Evolutionary conservation across 108 stramenopile species (phyloP).

Genomic region (Thalassiosira profunda): DNA sequence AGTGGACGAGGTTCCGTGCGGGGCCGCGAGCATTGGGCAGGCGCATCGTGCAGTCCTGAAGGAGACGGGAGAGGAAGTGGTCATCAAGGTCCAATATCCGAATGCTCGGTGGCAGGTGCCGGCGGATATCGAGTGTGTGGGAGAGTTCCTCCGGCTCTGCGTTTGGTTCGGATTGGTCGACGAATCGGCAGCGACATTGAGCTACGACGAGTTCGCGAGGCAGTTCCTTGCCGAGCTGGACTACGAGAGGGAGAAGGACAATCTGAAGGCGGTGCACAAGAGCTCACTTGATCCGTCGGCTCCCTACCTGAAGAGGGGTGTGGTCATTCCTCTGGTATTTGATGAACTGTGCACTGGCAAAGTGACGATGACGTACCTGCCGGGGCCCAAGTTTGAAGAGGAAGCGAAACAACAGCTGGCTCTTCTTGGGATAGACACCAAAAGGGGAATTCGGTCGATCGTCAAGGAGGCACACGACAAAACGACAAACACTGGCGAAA

Average conservation of each 20-base stretch:
- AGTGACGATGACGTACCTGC: constrained; percentile 80
- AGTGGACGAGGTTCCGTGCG: constrained; percentile 89
- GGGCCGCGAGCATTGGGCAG: constrained; percentile 93
- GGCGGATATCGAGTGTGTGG: constrained; percentile 80
- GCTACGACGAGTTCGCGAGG: constrained; percentile 71
- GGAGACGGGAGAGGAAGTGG: constrained; percentile 38
- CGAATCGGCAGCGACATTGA: constrained; percentile 54
- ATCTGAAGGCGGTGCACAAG: constrained; percentile 60
- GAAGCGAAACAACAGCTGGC: constrained; percentile 64
- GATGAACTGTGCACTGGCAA: constrained; percentile 60
- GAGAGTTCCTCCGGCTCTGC: constrained; percentile 70
- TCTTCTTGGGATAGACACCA: constrained; percentile 67
- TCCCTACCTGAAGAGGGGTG: constrained; percentile 56
- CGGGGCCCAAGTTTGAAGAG: constrained; percentile 76
- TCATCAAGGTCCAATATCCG: constrained; percentile 97
- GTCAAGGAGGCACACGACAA: constrained; percentile 31
- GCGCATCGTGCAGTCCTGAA: constrained; percentile 80
- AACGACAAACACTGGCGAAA: background rate
- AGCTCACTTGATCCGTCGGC: constrained; percentile 65
- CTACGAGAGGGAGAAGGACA: constrained; percentile 57
- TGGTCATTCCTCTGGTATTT: constrained; percentile 60
- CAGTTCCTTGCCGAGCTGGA: constrained; percentile 83
- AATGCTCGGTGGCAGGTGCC: constrained; percentile 83
- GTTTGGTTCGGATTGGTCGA: constrained; percentile 73
- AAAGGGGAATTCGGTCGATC: constrained; percentile 44